Evolutionary conservation across 805 yeast species (phyloP).

Genomic region (Starmerella apis): DNA sequence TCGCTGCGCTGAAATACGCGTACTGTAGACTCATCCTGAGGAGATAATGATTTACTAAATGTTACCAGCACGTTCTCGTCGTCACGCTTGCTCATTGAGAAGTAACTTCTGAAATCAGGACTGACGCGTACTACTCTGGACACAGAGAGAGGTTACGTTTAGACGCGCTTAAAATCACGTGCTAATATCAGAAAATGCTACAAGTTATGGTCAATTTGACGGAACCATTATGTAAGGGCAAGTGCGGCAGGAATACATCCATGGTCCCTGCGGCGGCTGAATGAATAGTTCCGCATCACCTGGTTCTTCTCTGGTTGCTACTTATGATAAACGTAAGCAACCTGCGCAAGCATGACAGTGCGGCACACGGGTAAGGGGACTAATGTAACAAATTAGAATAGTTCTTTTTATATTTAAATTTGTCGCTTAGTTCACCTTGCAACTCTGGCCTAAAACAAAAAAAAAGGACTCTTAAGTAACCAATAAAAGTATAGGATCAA

Average conservation of each 20-base stretch:
- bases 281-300: no score
- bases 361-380: not conserved
- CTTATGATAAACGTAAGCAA: not conserved
- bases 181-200: not conserved
- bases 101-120: no score
- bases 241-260: no score
- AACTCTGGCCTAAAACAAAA: no score
- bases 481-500: no score
- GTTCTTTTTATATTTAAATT: not conserved
- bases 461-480: no score
- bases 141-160: not conserved
- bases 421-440: no score
- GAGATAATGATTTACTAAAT: conserved; percentile 23
- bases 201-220: not conserved
- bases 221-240: no score
- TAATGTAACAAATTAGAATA: not conserved
- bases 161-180: not conserved
- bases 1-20: conserved; percentile 76
- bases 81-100: conserved; percentile 28
- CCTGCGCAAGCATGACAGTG: not conserved
- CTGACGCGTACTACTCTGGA: conserved; percentile 1
- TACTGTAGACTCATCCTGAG: conserved; percentile 30
- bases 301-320: not conserved
- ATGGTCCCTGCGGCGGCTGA: no score
- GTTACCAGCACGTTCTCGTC: conserved; percentile 35